Percentiles rank a stretch among this genome's conserved stretches.
These are phyloP conservation scores for Cryptococcus deneoformans DNA, from an alignment of 1,284 basidiomycete species.

Conservation along the genomic window DNA sequence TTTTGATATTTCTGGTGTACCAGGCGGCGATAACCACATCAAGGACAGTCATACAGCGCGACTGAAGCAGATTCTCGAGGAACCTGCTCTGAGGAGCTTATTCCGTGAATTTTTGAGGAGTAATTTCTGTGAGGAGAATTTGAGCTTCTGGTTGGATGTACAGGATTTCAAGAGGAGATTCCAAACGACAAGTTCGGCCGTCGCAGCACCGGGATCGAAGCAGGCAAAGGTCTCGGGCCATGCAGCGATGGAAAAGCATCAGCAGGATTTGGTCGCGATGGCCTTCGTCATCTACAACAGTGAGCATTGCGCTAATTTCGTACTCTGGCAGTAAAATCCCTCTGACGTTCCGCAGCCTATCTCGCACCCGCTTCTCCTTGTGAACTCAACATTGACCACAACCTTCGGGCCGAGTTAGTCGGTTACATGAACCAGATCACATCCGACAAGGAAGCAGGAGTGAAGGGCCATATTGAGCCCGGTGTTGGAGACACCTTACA, in stretches of 20 bases:
- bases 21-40: constrained; percentile 24
- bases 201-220: constrained; percentile 56
- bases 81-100: constrained; percentile 79
- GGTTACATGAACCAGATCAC: constrained; percentile 88
- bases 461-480: constrained; percentile 72
- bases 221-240: constrained; percentile 61
- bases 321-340: not conserved
- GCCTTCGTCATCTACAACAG: constrained; percentile 75
- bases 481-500: constrained; percentile 63
- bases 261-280: constrained; percentile 90
- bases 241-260: constrained; percentile 93
- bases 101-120: constrained; percentile 92
- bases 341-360: constrained; percentile 67
- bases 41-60: constrained; percentile 91
- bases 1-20: constrained; percentile 17
- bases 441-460: constrained; percentile 58
- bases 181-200: constrained; percentile 87
- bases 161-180: constrained; percentile 96
- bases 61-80: constrained; percentile 87
- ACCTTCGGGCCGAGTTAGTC: constrained; percentile 87
- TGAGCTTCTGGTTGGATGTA: constrained; percentile 96
- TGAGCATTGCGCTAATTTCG: constrained; percentile 20
- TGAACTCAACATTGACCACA: constrained; percentile 98
- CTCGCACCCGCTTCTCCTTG: constrained; percentile 91
- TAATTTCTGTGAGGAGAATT: constrained; percentile 98